Evolutionary conservation across 768 basidiomycete genomes (phyloP), one percentile per base, ranked within the genome.

Genomic region (Podaxis carcinomalis): DNA sequence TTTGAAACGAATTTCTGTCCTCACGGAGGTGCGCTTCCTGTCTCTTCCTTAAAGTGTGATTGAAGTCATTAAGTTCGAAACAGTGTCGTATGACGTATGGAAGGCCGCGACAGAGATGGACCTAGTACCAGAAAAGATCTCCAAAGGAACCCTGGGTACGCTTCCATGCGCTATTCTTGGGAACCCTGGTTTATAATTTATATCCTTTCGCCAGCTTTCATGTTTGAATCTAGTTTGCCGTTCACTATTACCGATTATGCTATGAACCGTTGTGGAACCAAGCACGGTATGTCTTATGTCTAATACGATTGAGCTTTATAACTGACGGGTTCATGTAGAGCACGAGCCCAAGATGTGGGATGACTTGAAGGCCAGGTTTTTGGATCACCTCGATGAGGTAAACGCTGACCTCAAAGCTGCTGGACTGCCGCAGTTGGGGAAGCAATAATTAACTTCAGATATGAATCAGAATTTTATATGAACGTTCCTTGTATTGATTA

Each of bases 311-410:
- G 59, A 13, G 5, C 9, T 25, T 5, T 25, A 21, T 0, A 56
- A 1, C 42, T 39, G 47, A 62, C 21, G 54, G 50, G 23, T 47
- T 32, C 42, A 42, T 49, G 9, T 13, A 85, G 84, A 81, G 67
- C 85, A 85, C 68, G 85, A 86, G 64, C 85, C 84, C 16, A 79
- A 77, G 71, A 87, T 87, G 84, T 89, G 85, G 85, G 82, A 88
- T 59, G 70, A 81, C 59, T 74, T 88, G 63, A 81, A 78, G 65
- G 80, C 74, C 4, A 76, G 84, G 53, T 87, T 89, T 69, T 66
- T 86, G 70, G 77, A 82, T 62, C 83, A 86, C 63, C 67, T 86
- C 32, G 80, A 81, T 35, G 72, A 84, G 62, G 76, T 87, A 58
- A 84, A 87, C 63, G 74, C 71, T 2, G 78, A 82, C 56, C 68